A percentile compares a stretch with the other conserved stretches of the same genome.
Evolutionary conservation across 2,329 filamentous ascomycete species (phyloP).

Genomic region (Hypoxylon sp.): DNA sequence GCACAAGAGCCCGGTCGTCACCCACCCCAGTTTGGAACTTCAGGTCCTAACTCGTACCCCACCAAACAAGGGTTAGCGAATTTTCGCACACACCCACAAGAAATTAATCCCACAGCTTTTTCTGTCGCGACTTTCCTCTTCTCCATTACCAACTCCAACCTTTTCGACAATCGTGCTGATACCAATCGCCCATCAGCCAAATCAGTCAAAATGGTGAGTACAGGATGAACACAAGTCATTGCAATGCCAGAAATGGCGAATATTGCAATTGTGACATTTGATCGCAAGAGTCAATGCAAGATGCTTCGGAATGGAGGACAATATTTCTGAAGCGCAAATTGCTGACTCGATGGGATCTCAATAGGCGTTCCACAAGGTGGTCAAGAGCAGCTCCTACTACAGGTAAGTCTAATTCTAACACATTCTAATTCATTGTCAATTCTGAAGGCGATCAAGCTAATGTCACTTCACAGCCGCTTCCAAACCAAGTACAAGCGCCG

Average conservation of each 20-base stretch:
- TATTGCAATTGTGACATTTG: constrained; percentile 45
- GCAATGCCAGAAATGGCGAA: constrained; percentile 53
- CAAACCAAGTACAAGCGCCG: constrained; percentile 99
- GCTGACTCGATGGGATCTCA: constrained; percentile 86
- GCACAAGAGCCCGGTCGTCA: constrained; percentile 44
- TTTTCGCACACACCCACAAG: constrained; percentile 55
- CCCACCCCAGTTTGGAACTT: constrained; percentile 44
- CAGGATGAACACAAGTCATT: constrained; percentile 53
- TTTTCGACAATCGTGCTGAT: constrained; percentile 49
- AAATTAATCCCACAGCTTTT: constrained; percentile 50
- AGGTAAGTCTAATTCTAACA: constrained; percentile 73
- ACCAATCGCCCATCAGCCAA: constrained; percentile 60
- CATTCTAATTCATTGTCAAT: neutral
- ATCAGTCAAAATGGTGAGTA: constrained; percentile 79
- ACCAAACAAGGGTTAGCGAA: constrained; percentile 53
- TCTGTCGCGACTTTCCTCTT: constrained; percentile 38
- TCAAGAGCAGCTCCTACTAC: constrained; percentile 99
- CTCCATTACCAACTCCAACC: constrained; percentile 27
- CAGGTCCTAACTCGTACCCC: constrained; percentile 53
- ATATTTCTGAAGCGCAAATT: constrained; percentile 97
- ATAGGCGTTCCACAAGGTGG: constrained; percentile 91
- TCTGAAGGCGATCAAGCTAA: constrained; percentile 45
- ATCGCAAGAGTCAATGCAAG: constrained; percentile 87
- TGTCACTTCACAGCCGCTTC: constrained; percentile 78
- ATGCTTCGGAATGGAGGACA: constrained; percentile 86